phyloP scores from a whole-genome alignment of 2,329 filamentous ascomycete species.

The Penicillium sp. region DNA sequence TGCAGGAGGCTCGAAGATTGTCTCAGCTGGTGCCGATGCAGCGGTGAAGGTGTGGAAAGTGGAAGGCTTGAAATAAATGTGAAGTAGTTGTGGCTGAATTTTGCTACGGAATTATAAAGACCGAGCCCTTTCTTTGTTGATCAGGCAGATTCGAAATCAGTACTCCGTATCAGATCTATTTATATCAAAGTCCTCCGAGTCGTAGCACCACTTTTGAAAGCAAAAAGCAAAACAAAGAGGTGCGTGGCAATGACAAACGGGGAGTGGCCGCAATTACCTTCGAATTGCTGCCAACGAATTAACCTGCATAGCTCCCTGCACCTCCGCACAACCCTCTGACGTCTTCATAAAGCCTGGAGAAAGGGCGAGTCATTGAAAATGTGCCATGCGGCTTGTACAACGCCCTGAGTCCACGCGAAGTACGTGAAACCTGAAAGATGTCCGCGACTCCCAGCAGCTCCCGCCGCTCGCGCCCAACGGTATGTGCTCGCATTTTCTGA shows the following conservation, averaged over 20 bases:
- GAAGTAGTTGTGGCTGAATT: neutral
- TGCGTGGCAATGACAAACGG: constrained; percentile 8
- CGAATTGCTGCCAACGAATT: constrained; percentile 5
- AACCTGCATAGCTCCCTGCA: constrained; percentile 5
- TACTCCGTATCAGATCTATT: neutral
- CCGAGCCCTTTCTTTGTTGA: neutral
- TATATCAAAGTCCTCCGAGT: neutral
- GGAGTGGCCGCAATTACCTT: constrained; percentile 9
- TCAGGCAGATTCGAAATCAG: neutral
- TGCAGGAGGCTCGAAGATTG: constrained; percentile 55
- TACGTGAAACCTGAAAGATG: constrained; percentile 20
- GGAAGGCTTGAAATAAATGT: constrained; percentile 40
- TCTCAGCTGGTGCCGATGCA: constrained; percentile 77
- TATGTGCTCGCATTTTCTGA: constrained; percentile 14
- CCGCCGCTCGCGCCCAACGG: constrained; percentile 29
- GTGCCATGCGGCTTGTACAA: constrained; percentile 4
- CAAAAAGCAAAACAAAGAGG: constrained; percentile 3
- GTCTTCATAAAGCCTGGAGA: neutral
- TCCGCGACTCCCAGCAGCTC: constrained; percentile 26
- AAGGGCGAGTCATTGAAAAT: constrained; percentile 1
- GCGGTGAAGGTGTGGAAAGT: constrained; percentile 82
- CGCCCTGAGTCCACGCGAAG: constrained; percentile 6
- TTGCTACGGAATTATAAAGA: neutral
- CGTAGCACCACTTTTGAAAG: neutral
- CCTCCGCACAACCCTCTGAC: constrained; percentile 4